Base-by-base conservation (phyloP, 345 rosid species). In the Citrus medica region DNA sequence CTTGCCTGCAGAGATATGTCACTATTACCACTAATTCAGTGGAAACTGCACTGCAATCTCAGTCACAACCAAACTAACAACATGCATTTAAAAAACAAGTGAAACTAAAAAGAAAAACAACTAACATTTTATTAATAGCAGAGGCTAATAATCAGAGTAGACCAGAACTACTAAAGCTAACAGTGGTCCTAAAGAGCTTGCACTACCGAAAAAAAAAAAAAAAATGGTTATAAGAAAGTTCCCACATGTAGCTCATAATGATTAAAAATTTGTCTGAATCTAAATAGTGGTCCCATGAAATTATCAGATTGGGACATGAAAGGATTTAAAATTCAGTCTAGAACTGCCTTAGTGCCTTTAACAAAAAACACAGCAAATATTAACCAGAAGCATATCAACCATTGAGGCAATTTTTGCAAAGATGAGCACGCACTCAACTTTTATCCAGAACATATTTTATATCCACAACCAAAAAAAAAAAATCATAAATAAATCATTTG, bases 151-250 rank as follows among this genome's bases (percentile, higher is more conserved):
- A 30, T 56, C 42, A 53, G 35, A 65, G 60, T 69, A 77, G 80
- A 73, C 42, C 77, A 12, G 25, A 63, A 74, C 5, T 46, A 38
- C 9, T 62, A 75, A 78, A 66, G 78, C 70, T 74, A 73, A 79
- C 65, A 51, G 71, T 69, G 79, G 87, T 73, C 79, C 58, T 28
- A 63, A 28, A 62, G 60, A 25, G 69, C 58, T 60, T 25, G 59
- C 69, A 62, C 59, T 62, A 27, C 42, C 22, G 19, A 13, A 9
- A 63, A 33, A 53, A 16, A 16, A 17, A 16, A 17, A 5, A 1
- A 17, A 0, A 2, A 0, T 53, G 22, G 28, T 60, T 19, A 35
- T 55, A 1, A 64, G 71, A 68, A 74, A 76, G 66, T 76, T 76
- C 75, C 65, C 4, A 32, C 33, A 38, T 46, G 42, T 32, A 35